phyloP scores from a whole-genome alignment of 2,329 filamentous ascomycete genomes.

The Fusarium sororula region DNA sequence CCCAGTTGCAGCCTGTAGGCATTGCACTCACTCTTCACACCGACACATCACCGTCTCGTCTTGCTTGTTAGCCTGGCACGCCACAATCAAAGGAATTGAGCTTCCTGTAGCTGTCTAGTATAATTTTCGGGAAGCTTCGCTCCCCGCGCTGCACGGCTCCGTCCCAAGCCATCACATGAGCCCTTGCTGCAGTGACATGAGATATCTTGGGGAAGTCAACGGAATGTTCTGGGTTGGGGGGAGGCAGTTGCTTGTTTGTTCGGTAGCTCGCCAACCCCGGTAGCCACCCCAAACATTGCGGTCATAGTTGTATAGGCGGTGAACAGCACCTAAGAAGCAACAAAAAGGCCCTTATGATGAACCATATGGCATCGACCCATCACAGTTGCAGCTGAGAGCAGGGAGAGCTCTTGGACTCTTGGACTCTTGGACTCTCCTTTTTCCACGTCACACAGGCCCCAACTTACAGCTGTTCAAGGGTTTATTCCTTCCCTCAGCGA shows the following conservation, averaged over 20 bases:
- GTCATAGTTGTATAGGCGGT: slow-evolving; percentile 35
- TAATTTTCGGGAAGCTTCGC: slow-evolving; percentile 10
- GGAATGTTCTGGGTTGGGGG: slow-evolving; percentile 8
- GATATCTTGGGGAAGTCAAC: slow-evolving; percentile 26
- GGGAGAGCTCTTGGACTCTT: slow-evolving; percentile 23
- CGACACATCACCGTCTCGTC: slow-evolving; percentile 26
- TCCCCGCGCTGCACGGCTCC: slow-evolving; percentile 29
- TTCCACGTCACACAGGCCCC: slow-evolving; percentile 25
- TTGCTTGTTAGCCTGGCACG: slow-evolving; percentile 10
- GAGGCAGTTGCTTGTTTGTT: slow-evolving; percentile 16
- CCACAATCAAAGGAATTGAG: slow-evolving; percentile 10
- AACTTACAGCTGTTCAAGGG: slow-evolving; percentile 8
- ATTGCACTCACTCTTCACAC: slow-evolving; percentile 22
- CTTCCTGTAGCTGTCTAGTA: slow-evolving; percentile 13
- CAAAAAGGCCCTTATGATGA: slow-evolving; percentile 12
- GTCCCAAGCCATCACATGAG: slow-evolving; percentile 41
- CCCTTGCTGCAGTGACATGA: slow-evolving; percentile 35
- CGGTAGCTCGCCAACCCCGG: slow-evolving; percentile 31
- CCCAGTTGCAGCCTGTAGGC: not conserved
- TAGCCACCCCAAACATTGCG: slow-evolving; percentile 29
- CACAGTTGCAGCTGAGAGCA: slow-evolving; percentile 20
- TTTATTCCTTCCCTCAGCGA: not conserved
- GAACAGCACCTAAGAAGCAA: slow-evolving; percentile 35
- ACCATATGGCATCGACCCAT: slow-evolving; percentile 33
- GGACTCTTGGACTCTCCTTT: slow-evolving; percentile 25